Evolutionary conservation across 352 stramenopile genomes (phyloP).

Genomic region (Thalassiosira livingstoniorum): DNA sequence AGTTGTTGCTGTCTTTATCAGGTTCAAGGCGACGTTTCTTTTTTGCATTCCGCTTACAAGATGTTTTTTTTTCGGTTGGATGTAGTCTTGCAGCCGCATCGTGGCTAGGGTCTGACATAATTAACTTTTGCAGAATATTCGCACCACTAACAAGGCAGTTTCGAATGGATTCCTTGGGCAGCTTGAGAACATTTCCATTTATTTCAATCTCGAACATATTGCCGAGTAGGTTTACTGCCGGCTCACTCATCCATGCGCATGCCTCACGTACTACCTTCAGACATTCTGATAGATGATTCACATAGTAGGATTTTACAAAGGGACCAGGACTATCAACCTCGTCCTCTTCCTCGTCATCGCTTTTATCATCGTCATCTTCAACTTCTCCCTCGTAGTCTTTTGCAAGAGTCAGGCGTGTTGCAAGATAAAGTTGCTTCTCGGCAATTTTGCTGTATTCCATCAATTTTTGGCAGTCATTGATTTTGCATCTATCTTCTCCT

Average conservation of each 20-base stretch:
- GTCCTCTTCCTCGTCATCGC: slow-evolving; percentile 34
- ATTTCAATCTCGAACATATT: too few species aligned
- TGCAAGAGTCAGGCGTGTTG: slow-evolving; percentile 11
- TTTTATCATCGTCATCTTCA: neutral
- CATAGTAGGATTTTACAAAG: slow-evolving; percentile 39
- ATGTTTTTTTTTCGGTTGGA: too few species aligned
- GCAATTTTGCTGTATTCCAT: slow-evolving; percentile 1
- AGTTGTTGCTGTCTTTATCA: neutral
- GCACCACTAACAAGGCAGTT: slow-evolving; percentile 51
- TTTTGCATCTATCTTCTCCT: neutral
- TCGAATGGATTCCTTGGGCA: slow-evolving; percentile 45
- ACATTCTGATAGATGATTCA: slow-evolving; percentile 47
- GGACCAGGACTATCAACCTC: slow-evolving; percentile 45
- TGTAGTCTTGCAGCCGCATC: neutral
- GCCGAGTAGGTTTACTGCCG: neutral
- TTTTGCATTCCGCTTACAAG: neutral
- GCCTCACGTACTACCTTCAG: slow-evolving; percentile 43
- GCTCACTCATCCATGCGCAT: slow-evolving; percentile 43
- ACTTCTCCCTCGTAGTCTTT: slow-evolving; percentile 23
- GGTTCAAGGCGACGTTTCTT: too few species aligned
- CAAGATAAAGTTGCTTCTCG: slow-evolving; percentile 11
- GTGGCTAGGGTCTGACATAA: slow-evolving; percentile 29
- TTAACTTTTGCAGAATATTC: slow-evolving; percentile 40
- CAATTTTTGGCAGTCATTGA: slow-evolving; percentile 4
- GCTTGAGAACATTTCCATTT: neutral